Percentiles rank a stretch among this genome's conserved stretches.
Evolutionary conservation across 2,329 filamentous ascomycete species (phyloP).

Genomic region (Elsinoe perseae): DNA sequence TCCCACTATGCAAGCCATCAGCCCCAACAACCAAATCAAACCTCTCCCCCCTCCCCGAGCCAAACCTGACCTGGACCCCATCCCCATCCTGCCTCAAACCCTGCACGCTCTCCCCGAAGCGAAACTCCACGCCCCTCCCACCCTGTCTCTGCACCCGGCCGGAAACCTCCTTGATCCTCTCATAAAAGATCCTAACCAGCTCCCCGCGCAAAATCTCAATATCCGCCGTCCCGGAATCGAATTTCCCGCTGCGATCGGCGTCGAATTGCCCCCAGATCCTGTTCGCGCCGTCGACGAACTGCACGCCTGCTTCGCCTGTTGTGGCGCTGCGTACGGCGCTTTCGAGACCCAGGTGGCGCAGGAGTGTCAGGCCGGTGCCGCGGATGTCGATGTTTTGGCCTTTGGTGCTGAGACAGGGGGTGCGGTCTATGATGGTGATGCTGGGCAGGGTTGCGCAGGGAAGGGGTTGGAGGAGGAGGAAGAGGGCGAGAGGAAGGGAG

Average conservation of each 20-base stretch:
- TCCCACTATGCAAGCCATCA: constrained; percentile 27
- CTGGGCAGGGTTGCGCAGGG: constrained; percentile 17
- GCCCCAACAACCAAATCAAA: constrained; percentile 29
- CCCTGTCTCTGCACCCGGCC: constrained; percentile 22
- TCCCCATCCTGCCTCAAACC: constrained; percentile 23
- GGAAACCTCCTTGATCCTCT: constrained; percentile 21
- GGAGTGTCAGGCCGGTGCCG: constrained; percentile 24
- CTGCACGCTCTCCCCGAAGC: constrained; percentile 26
- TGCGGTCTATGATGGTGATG: constrained; percentile 29
- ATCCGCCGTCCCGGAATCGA: constrained; percentile 26
- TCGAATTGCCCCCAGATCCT: constrained; percentile 20
- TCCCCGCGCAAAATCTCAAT: constrained; percentile 28
- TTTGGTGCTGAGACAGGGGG: constrained; percentile 17
- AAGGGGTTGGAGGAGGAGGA: constrained; percentile 26
- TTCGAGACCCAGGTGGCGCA: constrained; percentile 28
- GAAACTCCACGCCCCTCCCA: constrained; percentile 24
- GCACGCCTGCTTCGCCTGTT: constrained; percentile 26
- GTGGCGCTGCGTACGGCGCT: constrained; percentile 21
- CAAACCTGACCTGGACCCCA: constrained; percentile 24
- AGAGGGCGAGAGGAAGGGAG: constrained; percentile 26
- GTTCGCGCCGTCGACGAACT: constrained; percentile 25
- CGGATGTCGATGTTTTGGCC: constrained; percentile 31
- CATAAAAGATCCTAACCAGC: constrained; percentile 23
- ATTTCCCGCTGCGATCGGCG: constrained; percentile 24
- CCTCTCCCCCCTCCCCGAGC: constrained; percentile 18